Conservation (phyloP, 2,329 filamentous ascomycete species). For the Colletotrichum sansevieriae region DNA sequence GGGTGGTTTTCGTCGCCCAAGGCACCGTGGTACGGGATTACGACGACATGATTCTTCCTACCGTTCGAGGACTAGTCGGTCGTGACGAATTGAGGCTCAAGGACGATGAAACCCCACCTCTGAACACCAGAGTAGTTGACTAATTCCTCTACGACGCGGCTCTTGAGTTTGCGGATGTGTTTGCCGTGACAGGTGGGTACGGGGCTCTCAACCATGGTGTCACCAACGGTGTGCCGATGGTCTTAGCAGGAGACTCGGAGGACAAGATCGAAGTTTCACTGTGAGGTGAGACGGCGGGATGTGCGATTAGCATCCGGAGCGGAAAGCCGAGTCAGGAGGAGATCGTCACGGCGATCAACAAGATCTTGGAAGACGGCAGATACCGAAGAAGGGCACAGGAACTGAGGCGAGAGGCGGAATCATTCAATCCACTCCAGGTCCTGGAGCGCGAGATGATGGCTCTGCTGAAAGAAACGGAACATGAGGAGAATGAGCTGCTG, state of each 20-base stretch:
- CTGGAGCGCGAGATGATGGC: slow-evolving; percentile 19
- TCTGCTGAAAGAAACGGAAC: not conserved
- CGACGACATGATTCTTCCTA: slow-evolving; percentile 58
- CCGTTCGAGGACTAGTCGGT: slow-evolving; percentile 55
- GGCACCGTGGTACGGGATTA: slow-evolving; percentile 59
- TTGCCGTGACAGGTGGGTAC: slow-evolving; percentile 64
- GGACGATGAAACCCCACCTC: slow-evolving; percentile 38
- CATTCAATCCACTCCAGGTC: not conserved
- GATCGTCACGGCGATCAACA: slow-evolving; percentile 48
- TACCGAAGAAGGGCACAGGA: slow-evolving; percentile 49
- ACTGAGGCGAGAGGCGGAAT: slow-evolving; percentile 35
- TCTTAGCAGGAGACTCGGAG: slow-evolving; percentile 57
- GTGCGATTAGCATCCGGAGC: slow-evolving; percentile 59
- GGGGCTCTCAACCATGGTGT: slow-evolving; percentile 60
- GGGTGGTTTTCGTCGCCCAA: slow-evolving; percentile 60
- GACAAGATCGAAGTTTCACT: slow-evolving; percentile 55
- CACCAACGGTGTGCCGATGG: slow-evolving; percentile 60
- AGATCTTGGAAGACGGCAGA: slow-evolving; percentile 46
- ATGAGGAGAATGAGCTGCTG: not conserved
- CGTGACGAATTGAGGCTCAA: slow-evolving; percentile 50
- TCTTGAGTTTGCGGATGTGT: slow-evolving; percentile 58
- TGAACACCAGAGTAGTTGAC: slow-evolving; percentile 58
- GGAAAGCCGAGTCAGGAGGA: slow-evolving; percentile 48
- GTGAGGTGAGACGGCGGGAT: slow-evolving; percentile 57
- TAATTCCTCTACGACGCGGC: slow-evolving; percentile 62